Evolutionary conservation across 1,139 yeast species (phyloP), one percentile per base, ranked within the genome.

Genomic region (Candida sp.): DNA sequence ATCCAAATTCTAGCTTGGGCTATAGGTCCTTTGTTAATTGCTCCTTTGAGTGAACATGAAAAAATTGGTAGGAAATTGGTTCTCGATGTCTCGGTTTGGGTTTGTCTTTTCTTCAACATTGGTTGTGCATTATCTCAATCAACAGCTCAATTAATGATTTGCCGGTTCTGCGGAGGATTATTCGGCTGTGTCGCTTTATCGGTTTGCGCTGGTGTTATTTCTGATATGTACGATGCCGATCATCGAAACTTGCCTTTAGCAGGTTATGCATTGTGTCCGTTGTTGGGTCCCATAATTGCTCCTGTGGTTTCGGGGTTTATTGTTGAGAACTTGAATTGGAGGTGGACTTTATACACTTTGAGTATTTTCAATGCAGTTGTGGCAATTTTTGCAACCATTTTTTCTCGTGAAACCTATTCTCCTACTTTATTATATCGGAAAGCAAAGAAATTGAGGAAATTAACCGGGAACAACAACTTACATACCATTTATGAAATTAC

Each of bases 281-380:
- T 66, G 42, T 53, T 61, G 32, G 71, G 70, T 0, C 70, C 71
- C 1, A 66, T 67, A 0, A 36, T 66, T 9, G 69, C 69, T 4
- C 70, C 70, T 2, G 48, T 66, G 22, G 49, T 66, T 15, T 52
- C 66, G 2, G 71, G 70, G 8, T 63, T 65, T 42, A 53, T 66
- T 19, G 60, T 60, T 41, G 42, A 53, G 8, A 41, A 57, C 40
- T 39, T 61, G 61, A 43, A 49, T 35, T 81, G 87, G 86, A 68
- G 74, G 49, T 82, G 87, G 87, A 77, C 78, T 5, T 81, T 82
- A 50, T 79, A 79, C 70, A 73, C 79, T n/a, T 61, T 79, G 39
- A 64, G 77, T 21, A 80, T 82, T n/a, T 64, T 80, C 46, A 79
- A 76, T 48, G 84, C 78, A 3, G 68, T 61, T 2, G 64, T 73